Evolutionary conservation across 139 green algal species (phyloP).

Genomic region (Chlamydomonas sp.): DNA sequence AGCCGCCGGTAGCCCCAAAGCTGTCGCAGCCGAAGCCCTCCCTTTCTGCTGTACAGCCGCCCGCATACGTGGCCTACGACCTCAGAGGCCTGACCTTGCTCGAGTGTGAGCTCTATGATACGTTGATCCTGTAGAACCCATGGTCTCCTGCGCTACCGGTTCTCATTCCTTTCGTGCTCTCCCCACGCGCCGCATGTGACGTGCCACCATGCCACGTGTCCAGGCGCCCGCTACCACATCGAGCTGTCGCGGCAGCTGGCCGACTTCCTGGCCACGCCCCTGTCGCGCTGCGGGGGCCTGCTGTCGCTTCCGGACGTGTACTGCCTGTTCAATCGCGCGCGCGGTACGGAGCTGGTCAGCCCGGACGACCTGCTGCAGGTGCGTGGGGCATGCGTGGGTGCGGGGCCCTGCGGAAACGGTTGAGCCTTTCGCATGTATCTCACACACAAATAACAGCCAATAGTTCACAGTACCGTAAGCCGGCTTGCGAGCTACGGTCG

Average conservation of each 20-base stretch:
- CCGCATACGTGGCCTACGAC: too few species aligned
- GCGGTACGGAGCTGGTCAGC: conserved; percentile 93
- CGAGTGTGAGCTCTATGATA: too few species aligned
- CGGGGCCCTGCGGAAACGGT: too few species aligned
- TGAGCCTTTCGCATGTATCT: too few species aligned
- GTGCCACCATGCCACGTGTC: neutral
- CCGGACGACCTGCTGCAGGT: conserved; percentile 91
- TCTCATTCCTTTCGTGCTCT: neutral
- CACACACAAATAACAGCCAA: too few species aligned
- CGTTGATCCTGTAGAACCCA: too few species aligned
- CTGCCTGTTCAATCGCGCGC: conserved; percentile 93
- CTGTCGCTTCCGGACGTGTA: conserved; percentile 94
- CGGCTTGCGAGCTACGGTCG: too few species aligned
- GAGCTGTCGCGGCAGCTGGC: conserved; percentile 90
- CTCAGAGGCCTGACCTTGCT: too few species aligned
- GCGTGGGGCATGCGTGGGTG: neutral
- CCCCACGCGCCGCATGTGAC: neutral
- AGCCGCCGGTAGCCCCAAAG: too few species aligned
- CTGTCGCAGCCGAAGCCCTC: too few species aligned
- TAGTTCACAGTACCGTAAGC: too few species aligned
- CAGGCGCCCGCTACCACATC: conserved; percentile 82
- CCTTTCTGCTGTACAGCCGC: too few species aligned
- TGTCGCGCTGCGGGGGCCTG: conserved; percentile 80
- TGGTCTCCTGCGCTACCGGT: neutral
- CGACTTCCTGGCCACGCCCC: conserved; percentile 76